Evolutionary conservation across 2,329 filamentous ascomycete species (phyloP).

Genomic region (Epichloe uncinata): DNA sequence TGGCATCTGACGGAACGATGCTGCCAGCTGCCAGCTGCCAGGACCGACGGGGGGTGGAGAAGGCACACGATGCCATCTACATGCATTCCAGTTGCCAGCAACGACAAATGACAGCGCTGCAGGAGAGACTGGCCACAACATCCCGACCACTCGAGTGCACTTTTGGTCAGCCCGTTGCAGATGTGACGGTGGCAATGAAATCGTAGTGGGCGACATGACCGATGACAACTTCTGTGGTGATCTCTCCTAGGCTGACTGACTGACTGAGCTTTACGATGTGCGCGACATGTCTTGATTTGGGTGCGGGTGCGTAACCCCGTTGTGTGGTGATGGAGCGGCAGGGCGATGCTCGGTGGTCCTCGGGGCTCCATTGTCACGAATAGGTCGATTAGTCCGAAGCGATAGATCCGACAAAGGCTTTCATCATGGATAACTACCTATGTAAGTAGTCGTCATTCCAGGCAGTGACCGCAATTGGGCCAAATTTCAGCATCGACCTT

Average conservation of each 20-base stretch:
- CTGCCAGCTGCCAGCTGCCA: background rate
- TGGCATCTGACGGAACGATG: conserved; percentile 6
- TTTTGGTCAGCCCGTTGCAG: background rate
- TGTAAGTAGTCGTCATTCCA: background rate
- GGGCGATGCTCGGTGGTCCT: background rate
- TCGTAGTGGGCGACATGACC: background rate
- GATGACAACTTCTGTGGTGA: background rate
- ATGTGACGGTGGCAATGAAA: background rate
- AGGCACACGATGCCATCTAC: background rate
- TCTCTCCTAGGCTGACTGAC: background rate
- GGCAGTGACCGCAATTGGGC: background rate
- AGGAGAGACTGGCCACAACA: background rate
- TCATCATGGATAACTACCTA: background rate
- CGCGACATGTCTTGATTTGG: background rate
- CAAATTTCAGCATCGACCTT: background rate
- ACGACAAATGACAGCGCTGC: conserved; percentile 5
- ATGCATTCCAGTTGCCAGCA: conserved; percentile 8
- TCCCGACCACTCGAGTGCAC: background rate
- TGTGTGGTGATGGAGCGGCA: background rate
- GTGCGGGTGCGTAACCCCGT: background rate
- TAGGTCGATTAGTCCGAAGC: background rate
- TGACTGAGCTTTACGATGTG: background rate
- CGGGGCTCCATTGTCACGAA: background rate
- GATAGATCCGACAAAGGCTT: background rate
- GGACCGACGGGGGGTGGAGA: conserved; percentile 1